A percentile compares a stretch with the other conserved stretches of the same genome.
phyloP scores from a whole-genome alignment of 2,329 filamentous ascomycete genomes.

The Sordariomycetes sp. region DNA sequence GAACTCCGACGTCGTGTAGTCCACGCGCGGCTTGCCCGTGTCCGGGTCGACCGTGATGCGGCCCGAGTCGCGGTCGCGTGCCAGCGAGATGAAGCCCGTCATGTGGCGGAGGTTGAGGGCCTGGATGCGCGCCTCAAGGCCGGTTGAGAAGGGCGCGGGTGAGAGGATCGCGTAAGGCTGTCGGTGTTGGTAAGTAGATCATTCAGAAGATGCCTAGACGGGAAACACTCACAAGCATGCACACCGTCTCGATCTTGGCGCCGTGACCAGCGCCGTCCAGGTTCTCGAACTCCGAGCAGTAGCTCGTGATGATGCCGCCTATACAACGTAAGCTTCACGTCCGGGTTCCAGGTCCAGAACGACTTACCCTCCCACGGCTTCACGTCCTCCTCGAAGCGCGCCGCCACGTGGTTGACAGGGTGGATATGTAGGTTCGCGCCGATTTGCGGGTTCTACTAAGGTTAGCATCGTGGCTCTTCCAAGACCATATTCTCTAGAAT shows the following conservation, averaged over 20 bases:
- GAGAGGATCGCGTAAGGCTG: slow-evolving; percentile 55
- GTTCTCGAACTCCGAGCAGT: slow-evolving; percentile 70
- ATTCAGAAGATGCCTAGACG: slow-evolving; percentile 6
- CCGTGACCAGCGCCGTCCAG: slow-evolving; percentile 74
- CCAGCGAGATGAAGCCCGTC: slow-evolving; percentile 62
- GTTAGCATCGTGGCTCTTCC: neutral
- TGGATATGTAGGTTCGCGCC: slow-evolving; percentile 76
- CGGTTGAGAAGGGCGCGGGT: slow-evolving; percentile 55
- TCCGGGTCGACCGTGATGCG: slow-evolving; percentile 61
- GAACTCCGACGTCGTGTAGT: slow-evolving; percentile 60
- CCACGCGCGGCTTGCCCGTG: slow-evolving; percentile 53
- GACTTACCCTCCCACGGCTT: slow-evolving; percentile 53
- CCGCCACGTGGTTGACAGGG: slow-evolving; percentile 51
- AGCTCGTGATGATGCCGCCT: slow-evolving; percentile 70
- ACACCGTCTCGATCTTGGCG: slow-evolving; percentile 65
- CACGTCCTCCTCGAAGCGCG: slow-evolving; percentile 58
- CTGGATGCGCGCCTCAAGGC: slow-evolving; percentile 62
- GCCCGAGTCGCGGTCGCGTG: slow-evolving; percentile 67
- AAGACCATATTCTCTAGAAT: neutral
- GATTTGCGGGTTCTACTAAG: slow-evolving; percentile 58
- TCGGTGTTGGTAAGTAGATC: neutral
- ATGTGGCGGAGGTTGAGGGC: slow-evolving; percentile 58
- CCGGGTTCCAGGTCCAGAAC: neutral
- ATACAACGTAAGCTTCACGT: slow-evolving; percentile 9
- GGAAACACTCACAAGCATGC: slow-evolving; percentile 48